Base-by-base conservation (phyloP, 345 rosid species). In the Cochlearia excelsa region DNA sequence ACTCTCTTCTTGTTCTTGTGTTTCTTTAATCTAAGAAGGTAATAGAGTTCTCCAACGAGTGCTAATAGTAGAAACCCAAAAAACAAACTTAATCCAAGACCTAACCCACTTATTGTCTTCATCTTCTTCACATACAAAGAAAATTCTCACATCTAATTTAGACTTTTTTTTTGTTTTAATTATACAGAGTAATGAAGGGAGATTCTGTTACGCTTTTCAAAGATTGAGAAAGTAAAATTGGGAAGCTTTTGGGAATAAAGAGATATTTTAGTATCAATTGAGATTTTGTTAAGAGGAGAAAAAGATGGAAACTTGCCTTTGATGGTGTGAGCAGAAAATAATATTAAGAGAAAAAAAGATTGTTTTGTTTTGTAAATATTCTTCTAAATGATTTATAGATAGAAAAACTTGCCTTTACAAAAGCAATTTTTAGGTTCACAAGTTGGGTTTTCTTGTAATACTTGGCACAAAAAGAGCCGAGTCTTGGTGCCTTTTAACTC, bases 21-120 rank as follows among this genome's bases (percentile, higher is more conserved):
- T 65, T 83, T 93, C 77, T 85, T 93, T 91, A 95, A 84, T 84
- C 95, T 84, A 6, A 93, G 67, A 74, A 89, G 56, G 69, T 88
- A 88, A 72, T 73, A 86, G 26, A 88, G 65, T 73, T 85, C 94
- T 40, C 81, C 97, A 51, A 78, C 74, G 51, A 86, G 73, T 26
- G 90, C 95, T 53, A 93, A 48, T 10, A 85, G 59, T 57, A 93
- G 83, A 67, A 80, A 82, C 46, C 87, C 94, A 69, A 85, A 87
- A 26, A 79, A 84, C 43, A 87, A 42, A 60, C 94, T 77, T 16
- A 93, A 75, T 45, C 86, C 83, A 46, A 93, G 67, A 23, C 89
- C 90, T 75, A 93, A 81, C 7, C 89, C 85, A 74, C 80, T 77
- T 7, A 81, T 72, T 71, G 79, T 67, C 49, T 61, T 40, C 97